Conservation (phyloP, 495 filamentous ascomycete species). For the Hypomontagnella submonticulosa region DNA sequence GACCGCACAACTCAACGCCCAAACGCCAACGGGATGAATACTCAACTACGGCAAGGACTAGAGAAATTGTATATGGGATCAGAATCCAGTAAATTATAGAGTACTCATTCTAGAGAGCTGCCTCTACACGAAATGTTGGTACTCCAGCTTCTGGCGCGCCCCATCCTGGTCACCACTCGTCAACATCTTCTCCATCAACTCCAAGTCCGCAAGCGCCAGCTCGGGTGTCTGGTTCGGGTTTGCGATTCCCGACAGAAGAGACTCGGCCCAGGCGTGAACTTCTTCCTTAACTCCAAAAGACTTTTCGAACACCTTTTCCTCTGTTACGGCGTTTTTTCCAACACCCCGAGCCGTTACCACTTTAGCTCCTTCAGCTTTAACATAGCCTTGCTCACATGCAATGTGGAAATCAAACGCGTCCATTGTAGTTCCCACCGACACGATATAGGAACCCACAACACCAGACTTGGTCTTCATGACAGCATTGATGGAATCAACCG, state of each 20-base stretch:
- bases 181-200: conserved; percentile 73
- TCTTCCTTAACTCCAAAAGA: conserved; percentile 72
- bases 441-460: conserved; percentile 67
- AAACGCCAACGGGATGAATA: conserved; percentile 66
- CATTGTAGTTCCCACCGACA: conserved; percentile 73
- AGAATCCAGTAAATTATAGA: conserved; percentile 41
- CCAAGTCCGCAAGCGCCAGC: conserved; percentile 75
- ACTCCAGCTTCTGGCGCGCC: conserved; percentile 52
- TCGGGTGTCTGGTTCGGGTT: conserved; percentile 70
- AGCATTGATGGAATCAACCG: conserved; percentile 79
- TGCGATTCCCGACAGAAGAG: conserved; percentile 59
- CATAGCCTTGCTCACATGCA: conserved; percentile 63
- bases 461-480: conserved; percentile 68
- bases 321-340: conserved; percentile 53
- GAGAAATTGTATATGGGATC: conserved; percentile 48
- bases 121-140: conserved; percentile 42
- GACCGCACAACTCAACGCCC: conserved; percentile 77
- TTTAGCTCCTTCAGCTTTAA: conserved; percentile 53
- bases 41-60: conserved; percentile 64
- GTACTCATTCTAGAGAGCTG: too few species aligned
- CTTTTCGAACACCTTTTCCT: conserved; percentile 65
- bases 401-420: conserved; percentile 61
- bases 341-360: conserved; percentile 55
- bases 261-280: conserved; percentile 72
- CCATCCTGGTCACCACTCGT: conserved; percentile 69